Conservation (phyloP, 1,284 basidiomycete genomes). For the Rhodotorula sp. region DNA sequence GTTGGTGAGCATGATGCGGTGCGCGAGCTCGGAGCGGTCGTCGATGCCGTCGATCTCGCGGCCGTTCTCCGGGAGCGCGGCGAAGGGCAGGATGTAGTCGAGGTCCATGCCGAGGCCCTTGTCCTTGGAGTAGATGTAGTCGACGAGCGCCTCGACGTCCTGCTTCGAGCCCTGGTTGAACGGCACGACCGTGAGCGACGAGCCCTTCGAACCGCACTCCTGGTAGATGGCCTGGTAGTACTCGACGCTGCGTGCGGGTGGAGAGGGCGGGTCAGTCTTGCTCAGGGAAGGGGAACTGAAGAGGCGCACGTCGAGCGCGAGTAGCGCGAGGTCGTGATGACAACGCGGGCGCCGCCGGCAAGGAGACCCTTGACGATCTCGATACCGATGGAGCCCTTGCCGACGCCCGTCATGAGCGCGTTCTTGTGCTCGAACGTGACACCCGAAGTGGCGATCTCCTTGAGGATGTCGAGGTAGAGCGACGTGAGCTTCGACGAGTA, state of each 20-base stretch:
- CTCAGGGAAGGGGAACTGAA: neutral
- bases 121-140: constrained; percentile 90
- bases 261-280: constrained; percentile 10
- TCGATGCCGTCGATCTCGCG: constrained; percentile 96
- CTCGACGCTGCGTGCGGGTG: constrained; percentile 71
- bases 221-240: constrained; percentile 99
- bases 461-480: constrained; percentile 82
- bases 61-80: constrained; percentile 96
- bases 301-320: constrained; percentile 43
- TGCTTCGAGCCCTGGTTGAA: constrained; percentile 99
- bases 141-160: constrained; percentile 93
- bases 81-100: constrained; percentile 97
- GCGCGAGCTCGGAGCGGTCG: constrained; percentile 95
- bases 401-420: constrained; percentile 94
- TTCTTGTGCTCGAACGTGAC: constrained; percentile 99
- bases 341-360: constrained; percentile 91
- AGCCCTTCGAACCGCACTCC: constrained; percentile 88
- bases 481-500: constrained; percentile 91
- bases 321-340: constrained; percentile 87
- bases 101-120: constrained; percentile 69
- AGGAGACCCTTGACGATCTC: constrained; percentile 96
- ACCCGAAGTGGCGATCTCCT: constrained; percentile 96
- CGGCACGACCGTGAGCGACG: constrained; percentile 93
- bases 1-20: constrained; percentile 74
- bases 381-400: constrained; percentile 94